These are phyloP conservation scores for Coniochaeta hoffmannii DNA, from an alignment of 2,329 filamentous ascomycete genomes.

Conservation along the genomic window DNA sequence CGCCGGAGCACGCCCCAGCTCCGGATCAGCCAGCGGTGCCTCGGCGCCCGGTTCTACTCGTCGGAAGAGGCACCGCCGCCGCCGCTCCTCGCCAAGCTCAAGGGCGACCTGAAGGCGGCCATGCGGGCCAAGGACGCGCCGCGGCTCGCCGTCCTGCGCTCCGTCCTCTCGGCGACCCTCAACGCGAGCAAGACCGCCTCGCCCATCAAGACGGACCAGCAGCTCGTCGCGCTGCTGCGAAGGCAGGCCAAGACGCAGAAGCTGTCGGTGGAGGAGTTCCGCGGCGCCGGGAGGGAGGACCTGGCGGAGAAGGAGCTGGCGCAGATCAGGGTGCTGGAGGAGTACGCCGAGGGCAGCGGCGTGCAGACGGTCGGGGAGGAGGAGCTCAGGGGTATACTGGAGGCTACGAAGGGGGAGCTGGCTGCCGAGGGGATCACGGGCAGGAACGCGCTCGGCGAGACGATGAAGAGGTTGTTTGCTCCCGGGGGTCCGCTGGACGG, in stretches of 20 bases:
- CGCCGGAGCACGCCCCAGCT: slow-evolving; percentile 2
- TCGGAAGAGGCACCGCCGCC: slow-evolving; percentile 25
- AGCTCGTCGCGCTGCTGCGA: slow-evolving; percentile 60
- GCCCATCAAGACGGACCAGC: slow-evolving; percentile 63
- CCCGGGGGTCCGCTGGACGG: slow-evolving; percentile 48
- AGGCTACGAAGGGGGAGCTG: slow-evolving; percentile 41
- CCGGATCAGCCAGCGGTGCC: slow-evolving; percentile 5
- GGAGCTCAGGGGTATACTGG: slow-evolving; percentile 49
- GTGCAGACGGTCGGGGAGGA: slow-evolving; percentile 51
- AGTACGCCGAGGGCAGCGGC: slow-evolving; percentile 53
- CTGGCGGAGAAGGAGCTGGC: slow-evolving; percentile 62
- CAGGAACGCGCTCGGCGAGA: slow-evolving; percentile 47
- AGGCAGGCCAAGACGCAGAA: slow-evolving; percentile 51
- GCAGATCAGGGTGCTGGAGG: slow-evolving; percentile 58
- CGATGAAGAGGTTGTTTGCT: slow-evolving; percentile 54
- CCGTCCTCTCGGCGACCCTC: slow-evolving; percentile 60
- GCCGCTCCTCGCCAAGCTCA: slow-evolving; percentile 45
- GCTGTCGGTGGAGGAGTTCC: slow-evolving; percentile 58
- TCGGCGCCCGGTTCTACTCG: slow-evolving; percentile 19
- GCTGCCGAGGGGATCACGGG: slow-evolving; percentile 34
- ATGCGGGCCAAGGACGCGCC: slow-evolving; percentile 59
- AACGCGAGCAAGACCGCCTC: slow-evolving; percentile 67
- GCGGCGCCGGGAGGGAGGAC: slow-evolving; percentile 56
- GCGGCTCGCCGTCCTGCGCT: slow-evolving; percentile 61
- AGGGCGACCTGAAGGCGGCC: slow-evolving; percentile 55